Evolutionary conservation across 192 early-diverging fungal species (phyloP), one percentile per base, ranked within the genome.

Genomic region (Lobosporangium transversale): DNA sequence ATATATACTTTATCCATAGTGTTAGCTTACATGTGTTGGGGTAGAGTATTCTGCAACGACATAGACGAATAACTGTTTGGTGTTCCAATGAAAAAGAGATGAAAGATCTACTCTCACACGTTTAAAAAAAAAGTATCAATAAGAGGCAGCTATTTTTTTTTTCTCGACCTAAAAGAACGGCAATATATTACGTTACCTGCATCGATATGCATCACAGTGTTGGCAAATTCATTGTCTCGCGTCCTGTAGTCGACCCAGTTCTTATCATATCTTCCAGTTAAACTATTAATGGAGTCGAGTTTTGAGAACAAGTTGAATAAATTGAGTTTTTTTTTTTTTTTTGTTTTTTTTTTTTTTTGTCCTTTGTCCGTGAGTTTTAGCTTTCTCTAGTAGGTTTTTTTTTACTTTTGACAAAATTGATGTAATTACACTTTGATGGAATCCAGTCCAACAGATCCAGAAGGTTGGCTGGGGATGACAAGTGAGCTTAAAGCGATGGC

Each of bases 51-150:
- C 93, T 11, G 86, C 91, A 9, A 94, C 87, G 21, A 91, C 80
- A 43, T 85, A 87, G 37, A 94, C 86, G 85, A 95, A 95, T 27
- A 96, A 68, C 76, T 94, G 91, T 70, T 96, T 96, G 32, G 93
- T 93, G 64, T 96, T 96, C 93, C 93, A 96, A 65, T 94, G 89
- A 76, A 94, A 96, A 26, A 93, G 76, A 12, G 85, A 83, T 21
- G 87, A 83, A 6, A 95, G 86, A 79, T 96, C 94, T 92, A 75
- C 43, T 36, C 49, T 26, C n/a, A 52, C 7, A 53, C 11, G 35
- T 47, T 12, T 66, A 17, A 40, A 1, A 21, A 27, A 24, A 24
- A 37, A 49, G 30, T 29, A n/a, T 23, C 24, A 57, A 42, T 8
- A 20, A 35, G 55, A 0, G 26, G 40, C 17, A 42, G 40, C 9